These are phyloP conservation scores for Eimeria acervulina DNA, from an alignment of 169 alveolate genomes.

Conservation along the genomic window DNA sequence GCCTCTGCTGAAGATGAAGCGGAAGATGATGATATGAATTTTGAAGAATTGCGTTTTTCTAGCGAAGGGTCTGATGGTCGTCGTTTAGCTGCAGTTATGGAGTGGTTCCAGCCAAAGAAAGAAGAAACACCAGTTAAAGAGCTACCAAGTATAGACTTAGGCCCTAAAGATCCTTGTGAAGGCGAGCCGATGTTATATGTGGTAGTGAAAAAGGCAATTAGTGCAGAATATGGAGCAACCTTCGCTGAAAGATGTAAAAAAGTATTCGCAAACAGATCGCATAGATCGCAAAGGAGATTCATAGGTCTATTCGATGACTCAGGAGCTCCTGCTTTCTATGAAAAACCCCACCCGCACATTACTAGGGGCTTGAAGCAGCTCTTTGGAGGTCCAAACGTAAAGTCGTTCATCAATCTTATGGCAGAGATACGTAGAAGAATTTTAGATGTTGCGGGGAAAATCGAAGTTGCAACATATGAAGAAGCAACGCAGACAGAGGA, in stretches of 20 bases:
- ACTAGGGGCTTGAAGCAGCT: background rate
- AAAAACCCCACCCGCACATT: background rate
- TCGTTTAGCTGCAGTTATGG: constrained; percentile 18
- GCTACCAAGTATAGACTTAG: constrained; percentile 19
- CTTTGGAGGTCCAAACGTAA: background rate
- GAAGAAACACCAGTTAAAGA: constrained; percentile 51
- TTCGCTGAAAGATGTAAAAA: constrained; percentile 23
- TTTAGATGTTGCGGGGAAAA: background rate
- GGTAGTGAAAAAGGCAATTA: background rate
- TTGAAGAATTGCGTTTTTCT: background rate
- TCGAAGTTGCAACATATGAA: background rate
- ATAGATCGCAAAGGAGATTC: constrained; percentile 1
- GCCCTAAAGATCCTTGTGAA: constrained; percentile 63
- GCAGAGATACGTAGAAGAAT: background rate
- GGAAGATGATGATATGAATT: background rate
- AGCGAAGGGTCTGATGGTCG: background rate
- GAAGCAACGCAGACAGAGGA: background rate
- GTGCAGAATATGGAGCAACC: background rate
- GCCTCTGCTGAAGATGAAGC: background rate
- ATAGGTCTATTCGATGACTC: constrained; percentile 10
- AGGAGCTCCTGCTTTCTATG: background rate
- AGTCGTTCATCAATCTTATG: background rate
- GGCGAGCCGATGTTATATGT: constrained; percentile 58
- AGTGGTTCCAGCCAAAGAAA: constrained; percentile 46
- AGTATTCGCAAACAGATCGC: constrained; percentile 36